A percentile compares a stretch with the other conserved stretches of the same genome.
phyloP scores from a whole-genome alignment of 176 grass and related monocot species.

The Poa annua region DNA sequence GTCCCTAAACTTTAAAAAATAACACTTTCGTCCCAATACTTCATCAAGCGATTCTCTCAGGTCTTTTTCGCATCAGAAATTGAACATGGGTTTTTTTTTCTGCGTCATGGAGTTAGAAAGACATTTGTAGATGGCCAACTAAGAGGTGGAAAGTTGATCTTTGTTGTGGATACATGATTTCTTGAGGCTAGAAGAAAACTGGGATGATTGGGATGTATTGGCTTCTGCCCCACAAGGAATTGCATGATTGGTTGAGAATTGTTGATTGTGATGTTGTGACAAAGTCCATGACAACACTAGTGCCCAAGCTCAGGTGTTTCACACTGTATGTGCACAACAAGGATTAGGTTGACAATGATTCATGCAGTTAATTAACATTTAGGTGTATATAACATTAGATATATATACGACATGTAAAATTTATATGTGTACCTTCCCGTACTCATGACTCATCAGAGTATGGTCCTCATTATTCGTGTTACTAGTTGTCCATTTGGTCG shows the following conservation, averaged over 20 bases:
- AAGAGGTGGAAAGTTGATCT: background rate
- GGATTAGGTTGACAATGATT: background rate
- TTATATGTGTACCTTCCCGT: slow-evolving; percentile 10
- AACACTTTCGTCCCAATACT: background rate
- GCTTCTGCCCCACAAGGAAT: background rate
- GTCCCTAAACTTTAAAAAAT: background rate
- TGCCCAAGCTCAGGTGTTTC: no score
- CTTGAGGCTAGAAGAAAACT: background rate
- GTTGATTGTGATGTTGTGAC: background rate
- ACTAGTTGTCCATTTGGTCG: background rate
- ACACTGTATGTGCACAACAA: no score
- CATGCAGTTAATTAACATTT: background rate
- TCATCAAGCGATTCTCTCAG: background rate
- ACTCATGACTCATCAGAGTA: slow-evolving; percentile 30
- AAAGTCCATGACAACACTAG: no score
- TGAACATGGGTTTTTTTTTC: background rate
- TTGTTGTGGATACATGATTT: background rate
- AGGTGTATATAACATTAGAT: slow-evolving; percentile 21
- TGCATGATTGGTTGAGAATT: background rate
- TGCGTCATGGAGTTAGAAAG: background rate
- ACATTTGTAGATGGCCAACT: background rate
- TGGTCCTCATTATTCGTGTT: background rate
- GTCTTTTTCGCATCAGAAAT: background rate
- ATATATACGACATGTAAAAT: slow-evolving; percentile 1
- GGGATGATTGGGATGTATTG: background rate